Evolutionary conservation across 2,329 filamentous ascomycete species (phyloP), one percentile per base, ranked within the genome.

Genomic region (Rachicladosporium sp.): DNA sequence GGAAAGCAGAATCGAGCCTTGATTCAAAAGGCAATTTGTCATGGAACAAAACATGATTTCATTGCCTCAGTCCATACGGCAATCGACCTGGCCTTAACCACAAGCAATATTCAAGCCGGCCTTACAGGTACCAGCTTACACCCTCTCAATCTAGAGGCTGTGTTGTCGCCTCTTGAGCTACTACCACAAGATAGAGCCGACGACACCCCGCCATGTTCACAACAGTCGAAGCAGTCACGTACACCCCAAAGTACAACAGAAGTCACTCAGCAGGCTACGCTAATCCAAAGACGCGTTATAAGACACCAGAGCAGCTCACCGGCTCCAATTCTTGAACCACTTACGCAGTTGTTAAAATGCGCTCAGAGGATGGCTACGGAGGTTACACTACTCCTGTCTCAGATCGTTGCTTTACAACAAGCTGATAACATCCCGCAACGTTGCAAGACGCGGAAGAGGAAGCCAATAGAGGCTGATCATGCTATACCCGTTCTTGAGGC

Each of bases 101-200:
- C 41, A 35, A 39, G 46, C 41, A 61, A 60, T 42, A 52, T 54
- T 29, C 31, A 45, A 36, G 42, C 39, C 53, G 47, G 47, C 39
- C 60, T 61, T 47, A 35, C 43, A 50, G 52, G 49, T 43, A 52
- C 56, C 50, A 46, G 59, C 13, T 45, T 63, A 44, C 45, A 57
- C 38, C 57, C 52, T 44, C 49, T 52, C 34, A 37, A 60, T 46
- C 52, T 51, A 19, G 10, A 34, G 46, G 47, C 38, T 35, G 55
- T 60, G 13, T 34, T 61, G 45, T 56, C 46, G 37, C 58, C 55
- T 48, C 55, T 61, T 43, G 42, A 54, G 32, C 12, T 12, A 33
- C 10, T 31, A 12, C 13, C 33, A 19, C 15, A 13, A 10, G 13
- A 10, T 19, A 34, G 10, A 15, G 13, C 33, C 15, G 15, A 19